These are phyloP conservation scores for Clitopilus passeckerianus DNA, from an alignment of 768 basidiomycete species.

Conservation along the genomic window DNA sequence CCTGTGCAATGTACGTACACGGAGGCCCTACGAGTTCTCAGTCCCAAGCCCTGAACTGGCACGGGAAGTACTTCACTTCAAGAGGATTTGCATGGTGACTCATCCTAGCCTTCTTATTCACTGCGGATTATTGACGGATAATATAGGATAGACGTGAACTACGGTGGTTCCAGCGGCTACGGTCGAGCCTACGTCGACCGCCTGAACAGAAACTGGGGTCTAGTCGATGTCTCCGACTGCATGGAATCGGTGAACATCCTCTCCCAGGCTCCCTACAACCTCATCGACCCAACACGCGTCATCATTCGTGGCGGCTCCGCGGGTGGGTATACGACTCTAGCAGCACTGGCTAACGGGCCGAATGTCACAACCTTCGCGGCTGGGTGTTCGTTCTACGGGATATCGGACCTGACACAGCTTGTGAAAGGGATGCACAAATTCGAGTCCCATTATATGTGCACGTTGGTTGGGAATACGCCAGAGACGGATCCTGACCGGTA, in stretches of 20 bases:
- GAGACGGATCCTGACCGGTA: constrained; percentile 53
- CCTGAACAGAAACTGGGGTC: constrained; percentile 64
- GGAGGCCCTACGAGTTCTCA: constrained; percentile 64
- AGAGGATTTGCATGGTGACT: constrained; percentile 67
- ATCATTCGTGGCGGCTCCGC: constrained; percentile 71
- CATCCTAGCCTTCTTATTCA: not conserved
- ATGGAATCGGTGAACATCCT: constrained; percentile 50
- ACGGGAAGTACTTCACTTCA: constrained; percentile 59
- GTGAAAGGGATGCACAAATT: constrained; percentile 70
- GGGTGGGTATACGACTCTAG: constrained; percentile 68
- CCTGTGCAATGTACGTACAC: constrained; percentile 60
- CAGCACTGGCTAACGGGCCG: constrained; percentile 34
- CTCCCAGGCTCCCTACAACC: constrained; percentile 35
- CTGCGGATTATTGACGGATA: not conserved
- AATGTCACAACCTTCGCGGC: constrained; percentile 50
- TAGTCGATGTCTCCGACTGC: constrained; percentile 70
- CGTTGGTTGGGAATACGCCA: constrained; percentile 55
- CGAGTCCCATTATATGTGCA: constrained; percentile 52
- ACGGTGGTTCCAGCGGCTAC: constrained; percentile 71
- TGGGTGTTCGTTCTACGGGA: constrained; percentile 58
- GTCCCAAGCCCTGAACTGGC: constrained; percentile 46
- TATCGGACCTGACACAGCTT: constrained; percentile 57
- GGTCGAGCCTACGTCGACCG: constrained; percentile 64
- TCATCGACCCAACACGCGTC: constrained; percentile 59
- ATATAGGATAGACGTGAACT: constrained; percentile 66